These are phyloP conservation scores for Neonectria faginata DNA, from an alignment of 2,329 filamentous ascomycete genomes.

Conservation along the genomic window DNA sequence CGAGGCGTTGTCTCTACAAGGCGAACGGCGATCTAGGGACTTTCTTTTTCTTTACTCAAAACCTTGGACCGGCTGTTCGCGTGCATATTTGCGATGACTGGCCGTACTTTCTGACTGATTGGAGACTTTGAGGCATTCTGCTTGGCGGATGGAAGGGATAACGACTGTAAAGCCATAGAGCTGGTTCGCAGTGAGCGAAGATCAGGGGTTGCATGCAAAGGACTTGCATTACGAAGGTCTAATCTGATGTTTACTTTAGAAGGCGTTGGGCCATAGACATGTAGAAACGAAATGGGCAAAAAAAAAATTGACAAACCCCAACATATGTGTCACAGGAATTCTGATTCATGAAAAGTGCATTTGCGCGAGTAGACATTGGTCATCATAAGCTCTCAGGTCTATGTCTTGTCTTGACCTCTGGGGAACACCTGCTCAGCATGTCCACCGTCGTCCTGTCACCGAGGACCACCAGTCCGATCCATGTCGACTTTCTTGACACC, in stretches of 20 bases:
- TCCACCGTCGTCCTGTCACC: slow-evolving; percentile 42
- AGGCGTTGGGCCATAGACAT: slow-evolving; percentile 56
- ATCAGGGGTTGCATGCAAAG: slow-evolving; percentile 47
- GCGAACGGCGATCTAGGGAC: slow-evolving; percentile 50
- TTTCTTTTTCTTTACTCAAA: slow-evolving; percentile 40
- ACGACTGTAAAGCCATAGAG: slow-evolving; percentile 54
- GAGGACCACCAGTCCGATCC: slow-evolving; percentile 41
- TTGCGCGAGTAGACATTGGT: slow-evolving; percentile 28
- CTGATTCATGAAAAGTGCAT: slow-evolving; percentile 17
- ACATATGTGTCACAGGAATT: slow-evolving; percentile 7
- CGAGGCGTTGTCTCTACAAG: slow-evolving; percentile 45
- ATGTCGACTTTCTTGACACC: slow-evolving; percentile 41
- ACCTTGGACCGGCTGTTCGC: slow-evolving; percentile 40
- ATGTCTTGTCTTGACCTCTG: slow-evolving; percentile 24
- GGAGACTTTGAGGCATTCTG: slow-evolving; percentile 48
- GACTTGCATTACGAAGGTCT: slow-evolving; percentile 53
- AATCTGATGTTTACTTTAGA: slow-evolving; percentile 58
- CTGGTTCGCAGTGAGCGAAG: slow-evolving; percentile 53
- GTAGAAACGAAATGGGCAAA: slow-evolving; percentile 53
- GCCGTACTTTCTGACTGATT: slow-evolving; percentile 45
- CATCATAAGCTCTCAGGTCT: slow-evolving; percentile 25
- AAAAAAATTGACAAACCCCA: slow-evolving; percentile 35
- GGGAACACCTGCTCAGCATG: slow-evolving; percentile 35
- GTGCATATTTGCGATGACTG: slow-evolving; percentile 43
- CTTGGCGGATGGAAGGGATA: slow-evolving; percentile 45